Base-by-base conservation (phyloP, 2,329 filamentous ascomycete genomes). In the Apiospora sp. region DNA sequence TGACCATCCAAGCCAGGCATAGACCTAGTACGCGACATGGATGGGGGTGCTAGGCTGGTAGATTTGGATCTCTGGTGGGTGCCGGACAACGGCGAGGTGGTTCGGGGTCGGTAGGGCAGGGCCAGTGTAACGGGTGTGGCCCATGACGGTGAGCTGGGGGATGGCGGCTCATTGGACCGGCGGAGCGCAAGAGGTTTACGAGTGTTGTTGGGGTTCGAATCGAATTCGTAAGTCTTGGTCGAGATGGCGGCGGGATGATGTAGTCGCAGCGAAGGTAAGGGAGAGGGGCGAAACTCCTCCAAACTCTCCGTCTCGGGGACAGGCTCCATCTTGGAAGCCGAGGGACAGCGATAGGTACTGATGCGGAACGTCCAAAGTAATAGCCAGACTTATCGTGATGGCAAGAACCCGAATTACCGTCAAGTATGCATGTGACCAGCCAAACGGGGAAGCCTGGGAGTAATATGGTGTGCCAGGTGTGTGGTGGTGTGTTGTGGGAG, bases 261-360 rank as follows among this genome's bases (percentile, higher is more conserved):
- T 34, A 89, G 81, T 73, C 88, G 87, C 64, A 90, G 81, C 43
- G 84, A 85, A 51, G 89, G 88, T 49, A 90, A 83, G 75, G 89
- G 89, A 70, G 88, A 87, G 71, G 89, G 83, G 74, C 86, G 87
- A 79, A 92, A 92, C 80, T 89, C 89, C 85, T 92, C 90, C 87
- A 92, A 90, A 75, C 89, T 86, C 84, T 92, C 89, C 69, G 90
- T 91, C 84, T 92, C 90, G 76, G 90, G 90, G 78, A 92, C 90
- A 73, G 90, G 89, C 82, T 92, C 90, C 90, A 92, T 92, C 77
- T 77, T 81, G 80, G 19, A n/a, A 13, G 46, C 8, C 46, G 16
- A 41, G 27, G 16, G 24, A 44, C 27, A n/a, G 13, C 34, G 22
- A 64, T 41, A 30, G 27, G 27, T 30, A 30, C 27, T 37, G 58